Evolutionary conservation across 257 asterid species (phyloP).

Genomic region (Scutellaria galericulata): DNA sequence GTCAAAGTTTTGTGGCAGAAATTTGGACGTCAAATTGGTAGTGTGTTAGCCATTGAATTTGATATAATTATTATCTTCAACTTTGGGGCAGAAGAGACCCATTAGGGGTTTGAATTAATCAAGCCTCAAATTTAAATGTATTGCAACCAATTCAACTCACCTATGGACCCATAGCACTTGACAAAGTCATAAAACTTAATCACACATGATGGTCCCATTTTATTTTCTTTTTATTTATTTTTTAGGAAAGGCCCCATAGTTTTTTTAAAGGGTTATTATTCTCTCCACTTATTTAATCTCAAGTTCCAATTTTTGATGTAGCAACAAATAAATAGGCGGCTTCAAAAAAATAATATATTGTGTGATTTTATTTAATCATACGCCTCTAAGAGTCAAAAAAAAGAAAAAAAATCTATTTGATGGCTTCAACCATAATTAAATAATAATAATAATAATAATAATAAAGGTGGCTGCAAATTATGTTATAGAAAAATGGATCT

Average conservation of each 20-base stretch:
- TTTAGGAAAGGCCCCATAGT: too few species aligned
- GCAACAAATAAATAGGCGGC: too few species aligned
- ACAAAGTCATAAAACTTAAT: not conserved
- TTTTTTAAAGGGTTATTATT: not conserved
- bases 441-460: too few species aligned
- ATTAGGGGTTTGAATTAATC: conserved; percentile 24
- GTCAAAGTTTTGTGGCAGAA: conserved; percentile 36
- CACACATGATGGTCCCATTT: not conserved
- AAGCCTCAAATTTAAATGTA: not conserved
- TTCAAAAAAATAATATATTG: too few species aligned
- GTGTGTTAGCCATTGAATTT: not conserved
- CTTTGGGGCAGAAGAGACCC: too few species aligned
- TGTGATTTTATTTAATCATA: too few species aligned
- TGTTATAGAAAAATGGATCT: too few species aligned
- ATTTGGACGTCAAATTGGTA: conserved; percentile 24
- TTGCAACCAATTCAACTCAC: conserved; percentile 32
- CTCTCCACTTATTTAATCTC: not conserved
- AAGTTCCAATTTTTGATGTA: not conserved
- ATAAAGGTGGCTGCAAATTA: too few species aligned
- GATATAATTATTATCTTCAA: not conserved
- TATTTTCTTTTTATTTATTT: not conserved
- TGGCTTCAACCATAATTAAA: too few species aligned
- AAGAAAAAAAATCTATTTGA: too few species aligned
- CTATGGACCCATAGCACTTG: conserved; percentile 2
- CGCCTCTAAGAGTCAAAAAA: too few species aligned